phyloP scores from a whole-genome alignment of 1,284 basidiomycete species.

The Trichosporon asahii region DNA sequence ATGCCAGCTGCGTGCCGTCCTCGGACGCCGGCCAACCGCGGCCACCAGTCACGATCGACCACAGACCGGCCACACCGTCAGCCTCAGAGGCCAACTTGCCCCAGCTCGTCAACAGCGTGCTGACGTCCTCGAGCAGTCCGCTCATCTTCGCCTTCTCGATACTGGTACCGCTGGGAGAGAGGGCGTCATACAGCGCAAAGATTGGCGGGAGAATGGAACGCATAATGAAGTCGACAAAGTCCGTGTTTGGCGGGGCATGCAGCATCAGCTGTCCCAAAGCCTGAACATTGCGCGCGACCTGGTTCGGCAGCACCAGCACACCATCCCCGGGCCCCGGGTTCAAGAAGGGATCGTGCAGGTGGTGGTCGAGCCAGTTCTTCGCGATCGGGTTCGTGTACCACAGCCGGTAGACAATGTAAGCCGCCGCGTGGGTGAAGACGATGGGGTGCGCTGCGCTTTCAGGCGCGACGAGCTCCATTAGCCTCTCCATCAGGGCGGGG shows the following conservation, averaged over 20 bases:
- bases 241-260: constrained; percentile 73
- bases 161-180: constrained; percentile 50
- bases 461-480: constrained; percentile 30
- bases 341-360: constrained; percentile 30
- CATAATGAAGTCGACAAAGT: constrained; percentile 62
- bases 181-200: constrained; percentile 61
- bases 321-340: constrained; percentile 25
- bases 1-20: constrained; percentile 33
- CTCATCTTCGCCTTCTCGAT: constrained; percentile 60
- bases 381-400: constrained; percentile 28
- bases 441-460: constrained; percentile 22
- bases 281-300: constrained; percentile 11
- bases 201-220: constrained; percentile 66
- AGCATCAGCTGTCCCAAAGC: constrained; percentile 39
- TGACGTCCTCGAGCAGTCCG: constrained; percentile 50
- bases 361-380: constrained; percentile 55
- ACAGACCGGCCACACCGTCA: constrained; percentile 61
- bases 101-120: constrained; percentile 66
- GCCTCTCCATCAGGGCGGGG: constrained; percentile 28
- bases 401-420: constrained; percentile 34
- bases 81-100: constrained; percentile 60
- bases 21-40: constrained; percentile 44
- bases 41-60: constrained; percentile 60
- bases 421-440: constrained; percentile 37
- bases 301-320: constrained; percentile 5